phyloP scores from a whole-genome alignment of 352 stramenopile genomes.

The Globisporangium barbulae region DNA sequence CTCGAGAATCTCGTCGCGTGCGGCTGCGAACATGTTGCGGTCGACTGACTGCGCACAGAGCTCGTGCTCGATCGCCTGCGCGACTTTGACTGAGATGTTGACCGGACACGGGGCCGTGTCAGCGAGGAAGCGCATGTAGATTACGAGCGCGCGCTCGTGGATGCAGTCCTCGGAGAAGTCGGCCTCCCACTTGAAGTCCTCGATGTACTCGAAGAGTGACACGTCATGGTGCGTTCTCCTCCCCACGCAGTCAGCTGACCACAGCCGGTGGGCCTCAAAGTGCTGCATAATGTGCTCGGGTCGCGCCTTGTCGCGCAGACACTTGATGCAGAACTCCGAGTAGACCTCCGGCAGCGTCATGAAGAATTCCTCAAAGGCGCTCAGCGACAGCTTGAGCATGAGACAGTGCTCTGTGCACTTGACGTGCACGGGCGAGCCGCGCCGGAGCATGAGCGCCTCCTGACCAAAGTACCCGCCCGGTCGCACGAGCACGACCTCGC shows the following conservation, averaged over 20 bases:
- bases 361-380: slow-evolving; percentile 57
- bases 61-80: slow-evolving; percentile 42
- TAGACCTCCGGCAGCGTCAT: slow-evolving; percentile 47
- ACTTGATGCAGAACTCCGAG: slow-evolving; percentile 69
- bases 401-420: slow-evolving; percentile 44
- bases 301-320: slow-evolving; percentile 37
- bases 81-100: slow-evolving; percentile 20
- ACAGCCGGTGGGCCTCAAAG: slow-evolving; percentile 57
- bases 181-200: slow-evolving; percentile 61
- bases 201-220: slow-evolving; percentile 57
- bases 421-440: slow-evolving; percentile 31
- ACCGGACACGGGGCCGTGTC: slow-evolving; percentile 33
- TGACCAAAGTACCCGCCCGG: slow-evolving; percentile 67
- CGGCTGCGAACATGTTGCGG: slow-evolving; percentile 35
- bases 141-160: slow-evolving; percentile 49
- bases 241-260: slow-evolving; percentile 51
- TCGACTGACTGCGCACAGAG: slow-evolving; percentile 38
- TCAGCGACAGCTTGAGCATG: slow-evolving; percentile 32
- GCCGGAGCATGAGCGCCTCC: slow-evolving; percentile 54
- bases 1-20: slow-evolving; percentile 45
- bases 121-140: slow-evolving; percentile 57
- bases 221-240: slow-evolving; percentile 47
- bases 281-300: slow-evolving; percentile 69
- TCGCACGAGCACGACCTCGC: slow-evolving; percentile 33
- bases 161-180: slow-evolving; percentile 47